Percentiles rank a stretch among this genome's conserved stretches.
Conservation (phyloP, 2,329 filamentous ascomycete species). For the Leptoxyphium fumago region DNA sequence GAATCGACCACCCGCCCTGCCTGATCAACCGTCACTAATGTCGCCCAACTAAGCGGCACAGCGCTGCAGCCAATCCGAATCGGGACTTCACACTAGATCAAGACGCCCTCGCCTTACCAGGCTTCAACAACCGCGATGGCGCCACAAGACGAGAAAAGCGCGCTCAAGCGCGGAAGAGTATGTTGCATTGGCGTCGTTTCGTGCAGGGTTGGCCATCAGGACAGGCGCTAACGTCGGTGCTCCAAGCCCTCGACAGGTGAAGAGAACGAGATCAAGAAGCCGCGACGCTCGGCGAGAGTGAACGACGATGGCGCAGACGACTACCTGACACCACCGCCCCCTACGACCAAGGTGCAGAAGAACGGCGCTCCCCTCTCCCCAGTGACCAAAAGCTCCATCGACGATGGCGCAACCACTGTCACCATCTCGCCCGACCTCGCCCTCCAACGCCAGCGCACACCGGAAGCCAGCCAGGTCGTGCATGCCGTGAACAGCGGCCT, state of each 20-base stretch:
- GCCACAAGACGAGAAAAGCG: conserved; percentile 50
- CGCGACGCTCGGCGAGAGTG: conserved; percentile 61
- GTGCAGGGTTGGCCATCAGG: no score
- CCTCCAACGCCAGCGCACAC: conserved; percentile 32
- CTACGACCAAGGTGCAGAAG: conserved; percentile 33
- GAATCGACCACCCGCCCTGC: no score
- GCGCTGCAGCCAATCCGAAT: no score
- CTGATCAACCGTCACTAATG: no score
- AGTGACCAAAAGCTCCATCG: conserved; percentile 52
- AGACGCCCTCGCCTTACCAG: no score
- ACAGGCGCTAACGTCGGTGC: no score
- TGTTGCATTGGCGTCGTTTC: conserved; percentile 19
- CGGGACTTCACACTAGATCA: no score
- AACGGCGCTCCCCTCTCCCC: conserved; percentile 66
- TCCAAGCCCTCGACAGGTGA: conserved; percentile 51
- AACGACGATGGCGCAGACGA: conserved; percentile 8
- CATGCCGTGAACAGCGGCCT: conserved; percentile 26
- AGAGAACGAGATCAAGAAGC: conserved; percentile 61
- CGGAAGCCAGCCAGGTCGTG: conserved; percentile 20
- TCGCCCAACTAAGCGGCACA: no score
- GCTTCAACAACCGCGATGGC: conserved; percentile 9
- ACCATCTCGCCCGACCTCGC: conserved; percentile 48
- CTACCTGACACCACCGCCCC: not conserved
- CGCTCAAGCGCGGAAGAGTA: conserved; percentile 71
- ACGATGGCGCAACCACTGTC: conserved; percentile 48